phyloP scores from a whole-genome alignment of 805 yeast genomes.

The Maudiozyma pseudohumilis region DNA sequence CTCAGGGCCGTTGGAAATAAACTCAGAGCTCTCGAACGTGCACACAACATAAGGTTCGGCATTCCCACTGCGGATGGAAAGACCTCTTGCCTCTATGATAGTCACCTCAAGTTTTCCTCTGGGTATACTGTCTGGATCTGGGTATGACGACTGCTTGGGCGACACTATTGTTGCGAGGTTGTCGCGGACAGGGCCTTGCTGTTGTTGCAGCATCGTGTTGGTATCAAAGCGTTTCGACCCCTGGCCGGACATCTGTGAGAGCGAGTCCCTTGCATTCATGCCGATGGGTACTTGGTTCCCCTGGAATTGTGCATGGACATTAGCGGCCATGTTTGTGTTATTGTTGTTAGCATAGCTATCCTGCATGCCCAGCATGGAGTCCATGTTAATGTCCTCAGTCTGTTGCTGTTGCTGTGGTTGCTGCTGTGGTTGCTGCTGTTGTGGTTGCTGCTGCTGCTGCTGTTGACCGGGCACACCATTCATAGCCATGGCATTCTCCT shows the following conservation, averaged over 20 bases:
- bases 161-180: constrained; percentile 1
- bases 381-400: background rate
- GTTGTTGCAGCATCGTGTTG: constrained; percentile 1
- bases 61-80: constrained; percentile 43
- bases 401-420: background rate
- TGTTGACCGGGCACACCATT: background rate
- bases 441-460: constrained; percentile 5
- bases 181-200: background rate
- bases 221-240: background rate
- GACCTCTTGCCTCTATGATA: constrained; percentile 68
- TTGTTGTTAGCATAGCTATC: constrained; percentile 6
- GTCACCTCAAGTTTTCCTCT: constrained; percentile 77
- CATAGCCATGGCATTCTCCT: background rate
- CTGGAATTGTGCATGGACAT: constrained; percentile 5
- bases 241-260: constrained; percentile 6
- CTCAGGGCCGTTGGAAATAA: constrained; percentile 72
- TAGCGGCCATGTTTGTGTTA: constrained; percentile 4
- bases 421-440: constrained; percentile 6
- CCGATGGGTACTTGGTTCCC: background rate
- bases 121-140: constrained; percentile 35
- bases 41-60: constrained; percentile 85
- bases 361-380: constrained; percentile 6
- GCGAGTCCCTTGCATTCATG: constrained; percentile 5
- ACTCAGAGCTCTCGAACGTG: constrained; percentile 85
- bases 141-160: constrained; percentile 6